Base-by-base conservation (phyloP, 768 basidiomycete genomes). In the Phylloporus sp. region DNA sequence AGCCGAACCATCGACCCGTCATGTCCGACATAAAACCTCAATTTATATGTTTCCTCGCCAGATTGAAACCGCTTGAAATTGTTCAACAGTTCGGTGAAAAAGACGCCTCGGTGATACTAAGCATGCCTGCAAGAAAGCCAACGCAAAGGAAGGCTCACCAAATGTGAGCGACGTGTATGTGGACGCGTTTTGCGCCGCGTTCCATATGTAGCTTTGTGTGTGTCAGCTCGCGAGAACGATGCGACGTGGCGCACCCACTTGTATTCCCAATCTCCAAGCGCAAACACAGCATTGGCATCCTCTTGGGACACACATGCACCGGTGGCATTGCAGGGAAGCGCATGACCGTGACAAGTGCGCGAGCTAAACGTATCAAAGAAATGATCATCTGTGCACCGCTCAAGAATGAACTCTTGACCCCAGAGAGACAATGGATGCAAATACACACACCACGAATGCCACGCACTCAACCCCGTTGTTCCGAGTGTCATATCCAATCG, bases 261-360 rank as follows among this genome's bases (percentile, higher is more conserved):
- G 53, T 84, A 82, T 61, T 84, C 81, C 79, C 80, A 84, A 52
- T 80, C 79, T 0, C 80, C 81, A 5, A 81, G 70, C 18, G 78
- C 73, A 56, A 76, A 84, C 3, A 82, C 80, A 0, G 72, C 73
- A 50, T 77, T 58, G 11, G 81, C 80, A 43, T 79, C 77, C 24
- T 65, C 68, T 22, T 69, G 65, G 2, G 72, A 67, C 23, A 80
- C 70, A 52, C 77, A 79, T 0, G 59, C 60, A 4, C 74, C 73
- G 4, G 62, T 68, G 10, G 63, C 49, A 50, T 77, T 79, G 52
- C 77, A 79, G 0, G 77, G 77, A 13, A 79, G 61, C 2, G 61
- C 28, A 15, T 62, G 61, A 2, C 71, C 72, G 48, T 75, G 61
- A 54, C 77, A 79, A 1, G 75, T 77, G 42, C 78, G 64, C 4